phyloP scores from a whole-genome alignment of 2,329 filamentous ascomycete genomes.

The Stemphylium lycopersici region DNA sequence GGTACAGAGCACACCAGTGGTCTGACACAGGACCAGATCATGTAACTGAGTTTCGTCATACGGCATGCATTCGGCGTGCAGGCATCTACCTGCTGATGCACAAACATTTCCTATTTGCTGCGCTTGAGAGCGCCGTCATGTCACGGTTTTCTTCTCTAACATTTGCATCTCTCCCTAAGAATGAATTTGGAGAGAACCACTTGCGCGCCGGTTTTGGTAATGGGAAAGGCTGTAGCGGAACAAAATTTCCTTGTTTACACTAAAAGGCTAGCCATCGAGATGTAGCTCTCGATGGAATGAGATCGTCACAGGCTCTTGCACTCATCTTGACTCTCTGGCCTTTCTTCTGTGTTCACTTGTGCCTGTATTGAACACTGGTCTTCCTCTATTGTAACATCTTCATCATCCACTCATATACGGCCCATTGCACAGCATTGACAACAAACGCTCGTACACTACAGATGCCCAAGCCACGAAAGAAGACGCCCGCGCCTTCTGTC shows the following conservation, averaged over 20 bases:
- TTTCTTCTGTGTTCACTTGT: not conserved
- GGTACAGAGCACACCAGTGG: constrained; percentile 71
- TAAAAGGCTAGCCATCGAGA: constrained; percentile 37
- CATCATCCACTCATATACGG: constrained; percentile 90
- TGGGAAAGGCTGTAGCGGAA: constrained; percentile 19
- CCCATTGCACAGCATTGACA: constrained; percentile 93
- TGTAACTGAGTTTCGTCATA: constrained; percentile 60
- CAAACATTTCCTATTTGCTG: constrained; percentile 8
- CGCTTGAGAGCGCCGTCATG: constrained; percentile 16
- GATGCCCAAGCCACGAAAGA: constrained; percentile 80
- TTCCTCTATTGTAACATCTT: constrained; percentile 34
- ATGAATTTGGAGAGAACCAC: constrained; percentile 20
- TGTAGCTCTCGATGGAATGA: constrained; percentile 14
- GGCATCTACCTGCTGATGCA: constrained; percentile 9
- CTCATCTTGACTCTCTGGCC: not conserved
- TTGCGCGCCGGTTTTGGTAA: constrained; percentile 15
- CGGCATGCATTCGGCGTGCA: constrained; percentile 8
- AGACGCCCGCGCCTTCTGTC: constrained; percentile 73
- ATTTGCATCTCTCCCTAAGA: constrained; percentile 24
- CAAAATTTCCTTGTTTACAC: constrained; percentile 45
- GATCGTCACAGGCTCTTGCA: not conserved
- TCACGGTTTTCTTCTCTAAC: constrained; percentile 23
- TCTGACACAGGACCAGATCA: constrained; percentile 97
- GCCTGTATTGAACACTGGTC: too few relatives aligned
- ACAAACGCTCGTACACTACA: constrained; percentile 88